Percentiles rank a stretch among this genome's conserved stretches.
phyloP scores from a whole-genome alignment of 169 alveolate genomes.

The Cryptosporidium parvum region DNA sequence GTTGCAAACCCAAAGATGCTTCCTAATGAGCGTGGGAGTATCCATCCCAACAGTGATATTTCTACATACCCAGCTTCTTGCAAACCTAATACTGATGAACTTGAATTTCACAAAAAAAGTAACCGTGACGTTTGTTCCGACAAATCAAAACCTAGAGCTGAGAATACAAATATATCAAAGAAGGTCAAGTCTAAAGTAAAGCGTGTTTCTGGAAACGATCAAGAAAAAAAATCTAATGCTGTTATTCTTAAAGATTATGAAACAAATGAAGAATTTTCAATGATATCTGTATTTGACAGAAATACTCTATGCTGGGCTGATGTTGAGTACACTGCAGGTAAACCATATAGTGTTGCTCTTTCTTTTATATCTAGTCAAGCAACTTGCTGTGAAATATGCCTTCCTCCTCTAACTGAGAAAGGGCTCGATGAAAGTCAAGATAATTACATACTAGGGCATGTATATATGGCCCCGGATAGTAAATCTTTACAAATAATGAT shows the following conservation, averaged over 20 bases:
- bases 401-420: conserved; percentile 69
- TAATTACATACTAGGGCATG: conserved; percentile 72
- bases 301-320: conserved; percentile 65
- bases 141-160: background rate
- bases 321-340: conserved; percentile 69
- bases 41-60: conserved; percentile 31
- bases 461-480: conserved; percentile 62
- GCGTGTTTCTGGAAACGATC: background rate
- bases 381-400: conserved; percentile 73
- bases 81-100: background rate
- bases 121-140: background rate
- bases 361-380: conserved; percentile 75
- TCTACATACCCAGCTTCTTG: background rate
- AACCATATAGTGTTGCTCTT: conserved; percentile 71
- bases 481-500: conserved; percentile 67
- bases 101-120: background rate
- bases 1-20: conserved; percentile 74
- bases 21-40: conserved; percentile 74
- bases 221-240: conserved; percentile 43
- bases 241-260: conserved; percentile 31
- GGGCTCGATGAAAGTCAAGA: conserved; percentile 74
- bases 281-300: conserved; percentile 68
- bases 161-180: conserved; percentile 10
- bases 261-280: conserved; percentile 26
- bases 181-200: background rate